Percentiles rank a stretch among this genome's conserved stretches.
These are phyloP conservation scores for Mycosarcoma maydis DNA, from an alignment of 1,284 basidiomycete species.

Conservation along the genomic window DNA sequence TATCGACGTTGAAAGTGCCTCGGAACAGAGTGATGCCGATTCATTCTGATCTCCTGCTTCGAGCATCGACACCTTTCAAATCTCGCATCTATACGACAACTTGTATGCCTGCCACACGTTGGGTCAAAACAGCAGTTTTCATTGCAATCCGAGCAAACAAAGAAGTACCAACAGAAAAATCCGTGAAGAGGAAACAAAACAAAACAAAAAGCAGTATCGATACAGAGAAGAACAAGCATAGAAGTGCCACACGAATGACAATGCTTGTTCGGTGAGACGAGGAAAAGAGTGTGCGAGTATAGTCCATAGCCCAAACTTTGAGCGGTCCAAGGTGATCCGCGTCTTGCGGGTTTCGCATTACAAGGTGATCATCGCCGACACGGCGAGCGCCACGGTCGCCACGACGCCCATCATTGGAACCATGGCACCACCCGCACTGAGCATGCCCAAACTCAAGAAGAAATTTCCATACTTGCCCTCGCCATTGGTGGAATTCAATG, in stretches of 20 bases:
- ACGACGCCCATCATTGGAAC: conserved; percentile 8
- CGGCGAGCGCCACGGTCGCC: not conserved
- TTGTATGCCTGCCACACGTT: too few species aligned
- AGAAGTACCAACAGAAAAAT: too few species aligned
- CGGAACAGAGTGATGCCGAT: conserved; percentile 45
- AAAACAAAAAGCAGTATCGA: too few species aligned
- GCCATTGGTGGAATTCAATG: conserved; percentile 48
- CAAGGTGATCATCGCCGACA: conserved; percentile 1
- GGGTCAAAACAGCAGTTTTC: too few species aligned
- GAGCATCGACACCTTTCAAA: too few species aligned
- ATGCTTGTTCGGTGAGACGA: too few species aligned
- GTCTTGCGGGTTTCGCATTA: not conserved
- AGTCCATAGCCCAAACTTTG: not conserved
- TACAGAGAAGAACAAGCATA: too few species aligned
- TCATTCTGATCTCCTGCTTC: conserved; percentile 30
- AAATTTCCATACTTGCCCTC: conserved; percentile 52
- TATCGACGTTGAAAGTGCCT: conserved; percentile 48
- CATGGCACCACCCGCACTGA: not conserved
- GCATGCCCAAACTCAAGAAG: conserved; percentile 47
- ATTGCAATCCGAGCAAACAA: too few species aligned
- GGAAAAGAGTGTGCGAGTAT: too few species aligned
- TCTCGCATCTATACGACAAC: too few species aligned
- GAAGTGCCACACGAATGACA: too few species aligned
- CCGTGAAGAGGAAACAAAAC: too few species aligned
- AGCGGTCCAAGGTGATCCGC: not conserved